Evolutionary conservation across 2,329 filamentous ascomycete genomes (phyloP).

Genomic region (Fusarium beomiforme): DNA sequence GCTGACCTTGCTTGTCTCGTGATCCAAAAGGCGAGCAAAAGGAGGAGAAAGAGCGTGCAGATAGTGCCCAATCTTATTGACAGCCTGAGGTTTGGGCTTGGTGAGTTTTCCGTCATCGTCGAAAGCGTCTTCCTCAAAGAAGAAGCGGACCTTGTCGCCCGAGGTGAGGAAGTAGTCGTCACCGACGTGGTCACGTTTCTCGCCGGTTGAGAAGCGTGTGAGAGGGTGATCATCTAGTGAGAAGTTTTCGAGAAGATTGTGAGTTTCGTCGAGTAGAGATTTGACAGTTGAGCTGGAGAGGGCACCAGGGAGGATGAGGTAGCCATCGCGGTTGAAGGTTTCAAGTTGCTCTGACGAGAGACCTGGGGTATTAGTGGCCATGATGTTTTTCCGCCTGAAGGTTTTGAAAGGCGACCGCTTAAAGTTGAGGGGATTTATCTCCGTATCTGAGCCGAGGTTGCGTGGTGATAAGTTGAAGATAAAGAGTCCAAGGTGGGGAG

Average conservation of each 20-base stretch:
- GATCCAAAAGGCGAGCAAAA: conserved; percentile 68
- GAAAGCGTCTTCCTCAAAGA: conserved; percentile 97
- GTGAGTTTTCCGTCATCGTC: conserved; percentile 68
- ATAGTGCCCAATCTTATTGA: conserved; percentile 90
- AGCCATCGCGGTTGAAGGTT: conserved; percentile 84
- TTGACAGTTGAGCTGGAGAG: conserved; percentile 73
- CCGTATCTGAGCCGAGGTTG: conserved; percentile 12
- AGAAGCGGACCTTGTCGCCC: conserved; percentile 93
- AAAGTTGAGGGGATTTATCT: neutral
- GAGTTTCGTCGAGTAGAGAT: conserved; percentile 78
- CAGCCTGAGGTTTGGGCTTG: conserved; percentile 83
- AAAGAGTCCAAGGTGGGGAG: conserved; percentile 30
- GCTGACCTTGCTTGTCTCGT: conserved; percentile 47
- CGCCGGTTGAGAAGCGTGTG: conserved; percentile 92
- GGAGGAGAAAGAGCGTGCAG: conserved; percentile 75
- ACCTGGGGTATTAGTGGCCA: conserved; percentile 51
- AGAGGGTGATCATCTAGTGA: conserved; percentile 86
- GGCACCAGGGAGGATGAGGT: conserved; percentile 85
- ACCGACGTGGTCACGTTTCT: conserved; percentile 79
- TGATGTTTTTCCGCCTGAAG: neutral
- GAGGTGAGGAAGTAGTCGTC: conserved; percentile 94
- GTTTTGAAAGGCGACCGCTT: rapidly evolving
- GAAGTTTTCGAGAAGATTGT: conserved; percentile 78
- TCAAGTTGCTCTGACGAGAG: conserved; percentile 77
- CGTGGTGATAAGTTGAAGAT: conserved; percentile 18